phyloP scores from a whole-genome alignment of 371 early-diverging fungal genomes.

The Mucor saturninus region DNA sequence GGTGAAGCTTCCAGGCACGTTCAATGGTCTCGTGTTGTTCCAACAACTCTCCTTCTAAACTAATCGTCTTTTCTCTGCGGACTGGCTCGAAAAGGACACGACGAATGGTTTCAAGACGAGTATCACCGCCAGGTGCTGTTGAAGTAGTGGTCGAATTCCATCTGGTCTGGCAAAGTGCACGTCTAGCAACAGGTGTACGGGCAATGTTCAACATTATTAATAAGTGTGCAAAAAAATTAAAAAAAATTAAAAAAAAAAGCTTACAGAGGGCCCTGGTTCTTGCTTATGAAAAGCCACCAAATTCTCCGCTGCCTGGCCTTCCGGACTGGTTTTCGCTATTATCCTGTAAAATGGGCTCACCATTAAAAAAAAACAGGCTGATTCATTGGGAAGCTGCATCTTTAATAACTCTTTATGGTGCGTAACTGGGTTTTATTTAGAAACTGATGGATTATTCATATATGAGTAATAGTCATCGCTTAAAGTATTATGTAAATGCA shows the following conservation, averaged over 20 bases:
- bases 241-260: constrained; percentile 2
- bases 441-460: no score
- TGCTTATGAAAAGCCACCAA: no score
- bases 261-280: constrained; percentile 12
- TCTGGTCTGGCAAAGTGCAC: constrained; percentile 18
- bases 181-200: constrained; percentile 14
- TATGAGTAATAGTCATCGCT: no score
- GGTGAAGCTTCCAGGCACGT: constrained; percentile 74
- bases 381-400: no score
- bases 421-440: no score
- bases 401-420: no score
- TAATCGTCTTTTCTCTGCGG: constrained; percentile 44
- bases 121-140: constrained; percentile 47
- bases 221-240: constrained; percentile 3
- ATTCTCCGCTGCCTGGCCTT: no score
- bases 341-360: no score
- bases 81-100: constrained; percentile 73
- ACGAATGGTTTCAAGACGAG: constrained; percentile 75
- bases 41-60: constrained; percentile 53
- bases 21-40: constrained; percentile 78
- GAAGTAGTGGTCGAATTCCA: constrained; percentile 7
- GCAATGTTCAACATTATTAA: constrained; percentile 16
- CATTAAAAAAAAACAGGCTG: no score
- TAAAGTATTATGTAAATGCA: no score
- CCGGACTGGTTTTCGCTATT: no score